phyloP scores from a whole-genome alignment of 345 rosid species.

The Garcia nutans region DNA sequence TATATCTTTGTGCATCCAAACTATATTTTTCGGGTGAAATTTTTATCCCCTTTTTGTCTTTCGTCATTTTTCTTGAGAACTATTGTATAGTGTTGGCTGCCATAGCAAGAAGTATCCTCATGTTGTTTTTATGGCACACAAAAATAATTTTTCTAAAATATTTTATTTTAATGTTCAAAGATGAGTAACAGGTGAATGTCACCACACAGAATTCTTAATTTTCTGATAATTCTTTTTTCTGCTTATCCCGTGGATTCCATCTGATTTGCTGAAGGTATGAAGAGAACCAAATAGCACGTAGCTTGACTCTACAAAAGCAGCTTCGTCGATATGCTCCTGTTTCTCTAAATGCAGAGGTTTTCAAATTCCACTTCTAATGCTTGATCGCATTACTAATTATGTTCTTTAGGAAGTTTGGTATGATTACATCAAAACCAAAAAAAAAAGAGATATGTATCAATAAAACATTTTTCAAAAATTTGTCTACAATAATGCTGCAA shows the following conservation, averaged over 20 bases:
- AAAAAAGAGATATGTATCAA: neutral
- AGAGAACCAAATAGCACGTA: slow-evolving; percentile 48
- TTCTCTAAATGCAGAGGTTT: slow-evolving; percentile 70
- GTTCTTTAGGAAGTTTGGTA: neutral
- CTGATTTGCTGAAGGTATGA: slow-evolving; percentile 57
- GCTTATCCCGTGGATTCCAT: slow-evolving; percentile 17
- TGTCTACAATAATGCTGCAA: neutral
- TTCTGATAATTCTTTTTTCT: neutral
- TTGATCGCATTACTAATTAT: neutral
- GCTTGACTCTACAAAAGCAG: slow-evolving; percentile 66
- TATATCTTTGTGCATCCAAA: neutral
- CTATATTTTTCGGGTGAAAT: neutral
- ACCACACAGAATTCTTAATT: neutral
- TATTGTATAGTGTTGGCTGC: neutral
- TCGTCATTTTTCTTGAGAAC: neutral
- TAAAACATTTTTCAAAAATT: neutral
- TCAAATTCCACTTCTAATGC: neutral
- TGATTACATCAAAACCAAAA: neutral
- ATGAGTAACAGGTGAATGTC: neutral
- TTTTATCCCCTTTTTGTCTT: neutral
- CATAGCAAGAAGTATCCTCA: neutral
- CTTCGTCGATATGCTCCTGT: slow-evolving; percentile 72
- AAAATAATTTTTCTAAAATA: neutral
- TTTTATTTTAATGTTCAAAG: neutral
- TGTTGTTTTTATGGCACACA: neutral